These are phyloP conservation scores for Penicillium sp. DNA, from an alignment of 2,329 filamentous ascomycete species.

Conservation along the genomic window DNA sequence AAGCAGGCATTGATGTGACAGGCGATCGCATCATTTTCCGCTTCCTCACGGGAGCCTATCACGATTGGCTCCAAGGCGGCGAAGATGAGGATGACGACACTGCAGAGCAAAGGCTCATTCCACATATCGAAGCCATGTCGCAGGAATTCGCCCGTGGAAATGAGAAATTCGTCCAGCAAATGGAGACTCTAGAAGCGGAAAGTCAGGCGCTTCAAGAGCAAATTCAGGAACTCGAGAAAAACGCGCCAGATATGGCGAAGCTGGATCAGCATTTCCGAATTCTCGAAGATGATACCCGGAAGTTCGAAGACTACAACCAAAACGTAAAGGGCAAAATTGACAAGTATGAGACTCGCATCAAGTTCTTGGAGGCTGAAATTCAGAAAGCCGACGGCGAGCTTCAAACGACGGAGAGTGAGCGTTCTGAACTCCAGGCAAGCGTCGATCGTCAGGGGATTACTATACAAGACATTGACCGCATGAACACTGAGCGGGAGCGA, in stretches of 20 bases:
- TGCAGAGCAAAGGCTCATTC: conserved; percentile 68
- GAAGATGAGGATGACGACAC: conserved; percentile 84
- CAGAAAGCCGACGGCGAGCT: conserved; percentile 71
- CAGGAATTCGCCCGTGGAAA: conserved; percentile 80
- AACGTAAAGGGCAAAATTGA: conserved; percentile 77
- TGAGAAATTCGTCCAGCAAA: conserved; percentile 73
- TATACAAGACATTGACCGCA: conserved; percentile 97
- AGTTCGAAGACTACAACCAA: conserved; percentile 92
- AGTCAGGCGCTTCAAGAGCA: conserved; percentile 74
- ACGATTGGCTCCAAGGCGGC: conserved; percentile 88
- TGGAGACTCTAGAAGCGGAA: conserved; percentile 80
- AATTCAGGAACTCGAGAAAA: conserved; percentile 83
- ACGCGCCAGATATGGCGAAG: conserved; percentile 72
- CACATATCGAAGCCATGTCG: conserved; percentile 84
- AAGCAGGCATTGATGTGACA: conserved; percentile 78
- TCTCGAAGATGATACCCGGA: conserved; percentile 86
- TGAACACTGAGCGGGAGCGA: conserved; percentile 91
- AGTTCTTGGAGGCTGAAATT: conserved; percentile 79
- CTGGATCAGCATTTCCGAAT: conserved; percentile 88
- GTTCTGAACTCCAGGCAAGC: conserved; percentile 69
- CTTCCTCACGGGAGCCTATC: conserved; percentile 83
- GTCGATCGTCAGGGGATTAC: conserved; percentile 93
- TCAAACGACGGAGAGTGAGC: conserved; percentile 74
- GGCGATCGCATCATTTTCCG: conserved; percentile 92
- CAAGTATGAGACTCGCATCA: conserved; percentile 76